Conservation (phyloP, 2,329 filamentous ascomycete genomes). For the Paracorniculantispora psalliotae region DNA sequence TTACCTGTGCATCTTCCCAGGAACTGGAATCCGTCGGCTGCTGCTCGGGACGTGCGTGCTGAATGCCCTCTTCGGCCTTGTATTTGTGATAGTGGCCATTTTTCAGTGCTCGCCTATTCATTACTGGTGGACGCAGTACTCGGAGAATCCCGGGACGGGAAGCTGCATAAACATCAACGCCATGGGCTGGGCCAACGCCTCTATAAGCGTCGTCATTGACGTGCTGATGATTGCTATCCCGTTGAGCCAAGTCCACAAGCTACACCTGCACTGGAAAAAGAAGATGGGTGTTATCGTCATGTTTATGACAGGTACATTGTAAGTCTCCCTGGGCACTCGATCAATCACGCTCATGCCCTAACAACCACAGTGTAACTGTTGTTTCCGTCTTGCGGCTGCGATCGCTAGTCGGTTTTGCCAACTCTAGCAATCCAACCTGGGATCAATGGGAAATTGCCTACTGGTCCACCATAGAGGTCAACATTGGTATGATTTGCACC, state of each 20-base stretch:
- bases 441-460: constrained; percentile 17
- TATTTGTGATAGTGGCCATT: constrained; percentile 38
- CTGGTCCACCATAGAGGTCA: constrained; percentile 22
- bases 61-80: constrained; percentile 33
- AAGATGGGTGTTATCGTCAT: constrained; percentile 45
- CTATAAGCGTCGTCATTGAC: constrained; percentile 49
- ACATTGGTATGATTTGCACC: constrained; percentile 21
- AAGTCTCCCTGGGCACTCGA: constrained; percentile 17
- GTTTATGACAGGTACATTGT: constrained; percentile 47
- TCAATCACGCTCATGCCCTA: background rate
- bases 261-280: constrained; percentile 43
- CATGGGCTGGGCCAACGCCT: constrained; percentile 47
- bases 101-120: constrained; percentile 49
- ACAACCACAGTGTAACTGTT: constrained; percentile 18
- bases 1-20: constrained; percentile 51
- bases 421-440: constrained; percentile 19
- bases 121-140: constrained; percentile 51
- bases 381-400: constrained; percentile 20
- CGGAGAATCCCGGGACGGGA: constrained; percentile 35
- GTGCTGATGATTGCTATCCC: constrained; percentile 48
- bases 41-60: constrained; percentile 40
- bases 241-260: constrained; percentile 36
- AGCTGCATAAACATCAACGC: constrained; percentile 45
- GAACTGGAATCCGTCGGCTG: constrained; percentile 30
- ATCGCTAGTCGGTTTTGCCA: constrained; percentile 17